These are phyloP conservation scores for Chlorella sp. DNA, from an alignment of 139 green algal species.

Conservation along the genomic window DNA sequence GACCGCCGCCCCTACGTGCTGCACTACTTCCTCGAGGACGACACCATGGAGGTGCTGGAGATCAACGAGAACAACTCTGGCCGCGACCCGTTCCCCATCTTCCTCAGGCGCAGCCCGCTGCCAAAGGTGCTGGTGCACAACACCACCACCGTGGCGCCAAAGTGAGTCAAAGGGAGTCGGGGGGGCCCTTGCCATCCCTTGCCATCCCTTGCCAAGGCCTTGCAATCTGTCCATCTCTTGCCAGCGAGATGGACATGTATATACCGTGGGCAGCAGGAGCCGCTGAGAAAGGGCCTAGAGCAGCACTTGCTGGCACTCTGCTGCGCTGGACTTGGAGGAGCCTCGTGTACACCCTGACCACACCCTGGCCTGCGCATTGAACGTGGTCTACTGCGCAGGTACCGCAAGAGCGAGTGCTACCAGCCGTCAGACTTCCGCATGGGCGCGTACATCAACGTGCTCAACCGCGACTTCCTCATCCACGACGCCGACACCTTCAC, in stretches of 20 bases:
- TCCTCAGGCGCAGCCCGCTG: constrained; percentile 73
- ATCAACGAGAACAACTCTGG: constrained; percentile 74
- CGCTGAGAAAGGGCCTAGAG: too few species aligned
- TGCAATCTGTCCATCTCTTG: too few species aligned
- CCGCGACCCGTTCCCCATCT: constrained; percentile 76
- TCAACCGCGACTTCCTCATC: constrained; percentile 74
- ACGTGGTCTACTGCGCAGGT: too few species aligned
- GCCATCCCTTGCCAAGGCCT: too few species aligned
- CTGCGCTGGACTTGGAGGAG: not conserved
- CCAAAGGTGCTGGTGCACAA: constrained; percentile 41
- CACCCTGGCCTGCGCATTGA: too few species aligned
- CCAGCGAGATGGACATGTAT: too few species aligned
- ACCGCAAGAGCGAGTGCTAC: constrained; percentile 54
- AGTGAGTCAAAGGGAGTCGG: too few species aligned
- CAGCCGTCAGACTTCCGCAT: constrained; percentile 70
- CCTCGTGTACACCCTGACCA: constrained; percentile 21
- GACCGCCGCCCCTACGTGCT: constrained; percentile 81
- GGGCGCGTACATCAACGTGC: constrained; percentile 61
- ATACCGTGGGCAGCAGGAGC: too few species aligned
- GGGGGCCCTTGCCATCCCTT: too few species aligned
- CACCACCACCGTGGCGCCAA: constrained; percentile 5
- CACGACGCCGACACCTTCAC: constrained; percentile 87
- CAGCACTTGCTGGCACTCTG: too few species aligned
- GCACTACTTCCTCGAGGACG: constrained; percentile 90
- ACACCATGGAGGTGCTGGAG: constrained; percentile 91